Percentiles rank a stretch among this genome's conserved stretches.
Evolutionary conservation across 768 basidiomycete genomes (phyloP).

Genomic region (Xanthoconium purpureum): DNA sequence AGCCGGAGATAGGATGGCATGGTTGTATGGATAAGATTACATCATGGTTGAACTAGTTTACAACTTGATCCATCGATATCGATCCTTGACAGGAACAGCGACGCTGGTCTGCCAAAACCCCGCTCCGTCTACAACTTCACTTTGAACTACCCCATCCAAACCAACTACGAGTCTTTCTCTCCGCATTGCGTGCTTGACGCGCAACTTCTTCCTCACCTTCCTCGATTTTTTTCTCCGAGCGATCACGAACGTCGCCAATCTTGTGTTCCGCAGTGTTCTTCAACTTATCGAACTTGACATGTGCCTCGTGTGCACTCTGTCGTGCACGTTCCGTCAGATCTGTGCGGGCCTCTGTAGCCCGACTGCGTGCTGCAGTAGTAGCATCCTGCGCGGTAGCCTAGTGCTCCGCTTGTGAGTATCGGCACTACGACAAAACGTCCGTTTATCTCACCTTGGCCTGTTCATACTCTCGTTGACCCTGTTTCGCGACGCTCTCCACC

Average conservation of each 20-base stretch:
- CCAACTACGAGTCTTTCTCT: conserved; percentile 33
- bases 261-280: conserved; percentile 27
- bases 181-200: conserved; percentile 23
- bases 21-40: not conserved
- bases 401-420: not conserved
- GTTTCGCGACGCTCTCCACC: conserved; percentile 25
- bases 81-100: not conserved
- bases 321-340: conserved; percentile 27
- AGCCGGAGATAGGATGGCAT: too few species aligned
- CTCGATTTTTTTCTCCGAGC: conserved; percentile 26
- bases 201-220: conserved; percentile 29
- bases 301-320: conserved; percentile 24
- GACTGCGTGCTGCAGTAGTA: conserved; percentile 5
- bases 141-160: conserved; percentile 40
- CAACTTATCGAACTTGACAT: conserved; percentile 22
- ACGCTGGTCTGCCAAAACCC: not conserved
- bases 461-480: conserved; percentile 34
- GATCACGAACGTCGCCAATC: conserved; percentile 23
- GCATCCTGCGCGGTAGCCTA: conserved; percentile 24
- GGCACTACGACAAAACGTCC: not conserved
- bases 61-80: not conserved
- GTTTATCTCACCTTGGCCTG: conserved; percentile 33
- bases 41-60: not conserved
- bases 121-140: conserved; percentile 1
- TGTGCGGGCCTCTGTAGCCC: conserved; percentile 23